phyloP scores from a whole-genome alignment of 2,329 filamentous ascomycete genomes.

The Xylariaceae sp. region DNA sequence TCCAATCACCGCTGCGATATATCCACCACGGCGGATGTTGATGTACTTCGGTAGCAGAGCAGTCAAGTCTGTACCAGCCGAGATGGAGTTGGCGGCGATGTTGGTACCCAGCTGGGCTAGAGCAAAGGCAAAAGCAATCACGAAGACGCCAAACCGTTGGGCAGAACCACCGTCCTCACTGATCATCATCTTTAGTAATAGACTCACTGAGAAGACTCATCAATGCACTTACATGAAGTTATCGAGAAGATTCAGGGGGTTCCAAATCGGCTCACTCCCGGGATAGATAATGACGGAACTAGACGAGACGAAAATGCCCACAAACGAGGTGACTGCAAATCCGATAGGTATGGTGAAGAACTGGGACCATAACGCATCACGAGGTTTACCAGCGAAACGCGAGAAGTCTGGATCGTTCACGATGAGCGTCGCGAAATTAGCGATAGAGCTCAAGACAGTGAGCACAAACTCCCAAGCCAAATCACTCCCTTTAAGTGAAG shows the following conservation, averaged over 20 bases:
- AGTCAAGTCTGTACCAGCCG: constrained; percentile 78
- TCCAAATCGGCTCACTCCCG: constrained; percentile 62
- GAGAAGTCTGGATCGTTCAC: constrained; percentile 80
- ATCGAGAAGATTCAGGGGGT: constrained; percentile 64
- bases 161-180: constrained; percentile 60
- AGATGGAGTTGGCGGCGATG: constrained; percentile 82
- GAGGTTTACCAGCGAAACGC: constrained; percentile 74
- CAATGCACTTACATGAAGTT: constrained; percentile 49
- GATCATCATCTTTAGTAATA: constrained; percentile 1
- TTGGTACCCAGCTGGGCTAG: constrained; percentile 83
- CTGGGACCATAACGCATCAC: constrained; percentile 77
- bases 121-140: constrained; percentile 67
- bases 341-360: constrained; percentile 67
- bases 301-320: constrained; percentile 75
- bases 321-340: constrained; percentile 76
- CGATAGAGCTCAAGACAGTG: constrained; percentile 83
- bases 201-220: not conserved
- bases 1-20: constrained; percentile 75
- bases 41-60: constrained; percentile 75
- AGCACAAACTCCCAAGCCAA: constrained; percentile 80
- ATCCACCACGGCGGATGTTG: constrained; percentile 82
- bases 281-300: constrained; percentile 66
- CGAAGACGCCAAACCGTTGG: constrained; percentile 71
- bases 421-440: constrained; percentile 87
- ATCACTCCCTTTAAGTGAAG: constrained; percentile 58